phyloP scores from a whole-genome alignment of 352 stramenopile genomes.

The Phytophthora pseudosyringae region DNA sequence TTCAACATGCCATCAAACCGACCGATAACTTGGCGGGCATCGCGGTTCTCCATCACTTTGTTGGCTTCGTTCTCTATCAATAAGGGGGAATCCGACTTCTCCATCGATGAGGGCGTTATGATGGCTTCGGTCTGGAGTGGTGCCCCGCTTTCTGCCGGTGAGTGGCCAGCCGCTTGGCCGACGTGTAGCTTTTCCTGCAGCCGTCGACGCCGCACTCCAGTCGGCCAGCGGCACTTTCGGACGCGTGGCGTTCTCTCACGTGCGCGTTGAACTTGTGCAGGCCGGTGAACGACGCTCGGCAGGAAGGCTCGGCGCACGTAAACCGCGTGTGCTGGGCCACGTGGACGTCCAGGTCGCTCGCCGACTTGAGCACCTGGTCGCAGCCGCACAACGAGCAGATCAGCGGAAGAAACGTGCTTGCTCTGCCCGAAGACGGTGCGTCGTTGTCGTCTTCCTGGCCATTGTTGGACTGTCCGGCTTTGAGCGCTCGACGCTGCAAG shows the following conservation, averaged over 20 bases:
- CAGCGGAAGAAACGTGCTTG: conserved; percentile 29
- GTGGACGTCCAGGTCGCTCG: conserved; percentile 32
- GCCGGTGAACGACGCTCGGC: conserved; percentile 40
- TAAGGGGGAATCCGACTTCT: not conserved
- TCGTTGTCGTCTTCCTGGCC: conserved; percentile 10
- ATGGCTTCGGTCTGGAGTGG: not conserved
- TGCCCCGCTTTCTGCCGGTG: conserved; percentile 38
- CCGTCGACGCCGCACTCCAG: conserved; percentile 36
- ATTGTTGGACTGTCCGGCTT: conserved; percentile 6
- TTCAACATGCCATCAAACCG: not conserved
- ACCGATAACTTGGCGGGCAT: too few species aligned
- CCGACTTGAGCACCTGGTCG: conserved; percentile 37
- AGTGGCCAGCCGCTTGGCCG: conserved; percentile 39
- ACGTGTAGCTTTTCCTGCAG: conserved; percentile 53
- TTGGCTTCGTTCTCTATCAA: not conserved
- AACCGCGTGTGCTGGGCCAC: conserved; percentile 33
- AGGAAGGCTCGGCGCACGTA: conserved; percentile 34
- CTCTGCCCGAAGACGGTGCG: not conserved
- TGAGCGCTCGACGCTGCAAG: conserved; percentile 22
- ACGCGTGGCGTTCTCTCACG: conserved; percentile 10
- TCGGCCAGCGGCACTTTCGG: not conserved
- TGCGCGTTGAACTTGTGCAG: conserved; percentile 41
- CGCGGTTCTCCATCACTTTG: conserved; percentile 1
- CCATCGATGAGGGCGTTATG: conserved; percentile 5
- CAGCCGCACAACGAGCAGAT: conserved; percentile 52